Conservation (phyloP, 2,329 filamentous ascomycete species). For the Pyrenophora tritici-repentis region DNA sequence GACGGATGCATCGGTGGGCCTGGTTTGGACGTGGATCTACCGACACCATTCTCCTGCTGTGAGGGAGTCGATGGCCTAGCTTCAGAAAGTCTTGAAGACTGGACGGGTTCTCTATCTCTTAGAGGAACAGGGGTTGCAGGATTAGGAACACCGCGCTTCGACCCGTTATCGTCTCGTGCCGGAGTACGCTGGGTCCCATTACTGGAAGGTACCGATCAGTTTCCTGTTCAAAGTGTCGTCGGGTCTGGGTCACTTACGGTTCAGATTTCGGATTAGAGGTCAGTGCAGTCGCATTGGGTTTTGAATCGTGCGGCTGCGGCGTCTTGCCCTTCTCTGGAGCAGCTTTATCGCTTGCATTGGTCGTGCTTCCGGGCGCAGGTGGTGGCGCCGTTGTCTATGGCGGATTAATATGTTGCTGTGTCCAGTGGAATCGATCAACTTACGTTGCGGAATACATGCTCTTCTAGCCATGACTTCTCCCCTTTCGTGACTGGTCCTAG, state of each 20-base stretch:
- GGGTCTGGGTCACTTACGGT: constrained; percentile 29
- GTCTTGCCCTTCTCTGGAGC: constrained; percentile 45
- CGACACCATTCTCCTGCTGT: constrained; percentile 19
- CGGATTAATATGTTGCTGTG: constrained; percentile 14
- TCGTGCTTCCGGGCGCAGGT: constrained; percentile 21
- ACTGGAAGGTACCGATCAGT: constrained; percentile 27
- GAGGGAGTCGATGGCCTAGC: constrained; percentile 17
- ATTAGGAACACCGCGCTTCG: constrained; percentile 17
- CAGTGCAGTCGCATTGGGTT: constrained; percentile 61
- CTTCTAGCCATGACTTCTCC: constrained; percentile 72
- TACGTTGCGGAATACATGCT: constrained; percentile 74
- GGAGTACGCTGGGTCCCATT: constrained; percentile 40
- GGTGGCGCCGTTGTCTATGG: constrained; percentile 28
- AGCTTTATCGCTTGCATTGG: constrained; percentile 39
- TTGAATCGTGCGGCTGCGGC: constrained; percentile 50
- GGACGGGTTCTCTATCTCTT: constrained; percentile 29
- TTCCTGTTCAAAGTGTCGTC: constrained; percentile 1
- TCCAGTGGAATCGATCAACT: constrained; percentile 32
- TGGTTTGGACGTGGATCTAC: constrained; percentile 13
- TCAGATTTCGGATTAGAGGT: constrained; percentile 64
- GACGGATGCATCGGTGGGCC: constrained; percentile 23
- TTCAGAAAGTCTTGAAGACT: constrained; percentile 16
- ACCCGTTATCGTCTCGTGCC: constrained; percentile 20
- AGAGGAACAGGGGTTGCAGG: constrained; percentile 17
- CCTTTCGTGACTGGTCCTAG: constrained; percentile 71